These are phyloP conservation scores for Polyporus tsugae DNA, from an alignment of 1,284 basidiomycete species.

Conservation along the genomic window DNA sequence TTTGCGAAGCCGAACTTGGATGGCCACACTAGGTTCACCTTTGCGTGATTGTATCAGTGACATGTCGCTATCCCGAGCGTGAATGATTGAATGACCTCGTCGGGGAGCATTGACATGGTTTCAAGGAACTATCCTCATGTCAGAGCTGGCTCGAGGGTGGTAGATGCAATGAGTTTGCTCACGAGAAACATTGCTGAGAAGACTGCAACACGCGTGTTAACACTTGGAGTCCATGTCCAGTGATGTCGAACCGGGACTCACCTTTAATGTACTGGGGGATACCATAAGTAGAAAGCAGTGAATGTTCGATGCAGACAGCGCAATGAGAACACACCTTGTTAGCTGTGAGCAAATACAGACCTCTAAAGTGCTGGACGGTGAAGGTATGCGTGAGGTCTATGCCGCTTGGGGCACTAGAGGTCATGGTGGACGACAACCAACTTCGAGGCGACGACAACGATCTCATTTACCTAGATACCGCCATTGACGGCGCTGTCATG, in stretches of 20 bases:
- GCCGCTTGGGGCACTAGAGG: neutral
- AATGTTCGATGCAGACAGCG: neutral
- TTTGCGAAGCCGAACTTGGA: neutral
- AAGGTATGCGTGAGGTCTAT: neutral
- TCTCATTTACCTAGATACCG: neutral
- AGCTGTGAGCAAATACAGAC: neutral
- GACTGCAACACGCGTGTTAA: neutral
- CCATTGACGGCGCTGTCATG: too few species aligned
- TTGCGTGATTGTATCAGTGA: neutral
- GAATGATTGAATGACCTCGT: neutral
- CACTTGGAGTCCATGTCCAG: neutral
- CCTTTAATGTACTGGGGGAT: neutral
- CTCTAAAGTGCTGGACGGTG: neutral
- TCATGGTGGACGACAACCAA: neutral
- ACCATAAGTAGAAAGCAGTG: neutral
- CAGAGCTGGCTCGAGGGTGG: neutral
- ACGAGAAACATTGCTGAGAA: neutral
- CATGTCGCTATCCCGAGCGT: too few species aligned
- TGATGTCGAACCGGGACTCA: neutral
- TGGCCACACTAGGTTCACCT: constrained; percentile 4
- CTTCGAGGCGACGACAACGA: neutral
- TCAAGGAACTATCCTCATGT: neutral
- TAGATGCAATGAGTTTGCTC: neutral
- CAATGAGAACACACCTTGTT: neutral
- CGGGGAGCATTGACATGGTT: neutral